These are phyloP conservation scores for Nepenthes alata DNA, from an alignment of 179 eudicot genomes.

Conservation along the genomic window DNA sequence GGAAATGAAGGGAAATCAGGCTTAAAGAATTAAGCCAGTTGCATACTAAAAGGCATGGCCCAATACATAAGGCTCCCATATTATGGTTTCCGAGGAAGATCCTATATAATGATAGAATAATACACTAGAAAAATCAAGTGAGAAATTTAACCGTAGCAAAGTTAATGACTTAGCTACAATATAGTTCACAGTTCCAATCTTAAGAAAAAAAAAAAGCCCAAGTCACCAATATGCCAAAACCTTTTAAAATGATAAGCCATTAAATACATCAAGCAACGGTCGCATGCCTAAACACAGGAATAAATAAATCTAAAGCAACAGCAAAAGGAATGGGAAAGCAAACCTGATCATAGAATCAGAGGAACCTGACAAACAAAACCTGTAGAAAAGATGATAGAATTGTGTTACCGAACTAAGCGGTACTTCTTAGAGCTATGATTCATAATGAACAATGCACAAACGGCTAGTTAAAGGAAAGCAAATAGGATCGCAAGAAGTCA, in stretches of 20 bases:
- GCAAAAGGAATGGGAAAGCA: background rate
- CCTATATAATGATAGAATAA: too few species aligned
- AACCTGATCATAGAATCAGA: slow-evolving; percentile 99
- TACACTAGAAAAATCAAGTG: too few species aligned
- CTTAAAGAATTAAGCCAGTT: too few species aligned
- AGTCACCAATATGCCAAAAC: background rate
- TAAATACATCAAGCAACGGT: background rate
- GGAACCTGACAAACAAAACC: slow-evolving; percentile 94
- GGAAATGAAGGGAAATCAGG: too few species aligned
- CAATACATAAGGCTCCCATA: too few species aligned
- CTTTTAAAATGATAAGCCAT: background rate
- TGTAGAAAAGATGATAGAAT: slow-evolving; percentile 29
- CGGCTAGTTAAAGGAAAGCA: background rate
- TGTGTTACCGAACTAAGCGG: slow-evolving; percentile 5
- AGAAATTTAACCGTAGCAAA: too few species aligned
- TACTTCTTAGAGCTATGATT: background rate
- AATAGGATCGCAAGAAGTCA: background rate
- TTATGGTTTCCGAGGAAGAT: too few species aligned
- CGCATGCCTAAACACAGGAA: background rate
- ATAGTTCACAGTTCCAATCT: too few species aligned
- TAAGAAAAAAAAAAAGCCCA: too few species aligned
- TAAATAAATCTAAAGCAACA: background rate
- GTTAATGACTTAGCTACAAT: too few species aligned
- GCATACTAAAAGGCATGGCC: too few species aligned
- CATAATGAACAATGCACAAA: background rate